A percentile compares a stretch with the other conserved stretches of the same genome.
Evolutionary conservation across 139 green algal species (phyloP).

Genomic region (Tetradesmus lagerheimii): DNA sequence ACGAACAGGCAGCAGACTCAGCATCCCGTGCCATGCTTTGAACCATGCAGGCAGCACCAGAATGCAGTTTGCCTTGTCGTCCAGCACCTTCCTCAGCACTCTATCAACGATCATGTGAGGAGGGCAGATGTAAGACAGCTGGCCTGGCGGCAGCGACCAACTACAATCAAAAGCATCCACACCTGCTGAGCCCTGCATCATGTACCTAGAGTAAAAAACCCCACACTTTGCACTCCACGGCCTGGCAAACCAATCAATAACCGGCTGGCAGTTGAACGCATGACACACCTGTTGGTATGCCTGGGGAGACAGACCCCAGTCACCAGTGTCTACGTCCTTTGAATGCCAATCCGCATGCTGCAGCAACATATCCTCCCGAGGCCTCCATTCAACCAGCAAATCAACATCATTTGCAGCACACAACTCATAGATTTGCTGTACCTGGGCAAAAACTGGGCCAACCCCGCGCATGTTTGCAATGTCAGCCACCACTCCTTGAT

Average conservation of each 20-base stretch:
- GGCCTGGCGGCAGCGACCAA: not conserved
- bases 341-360: not conserved
- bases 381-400: conserved; percentile 4
- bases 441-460: too few species aligned
- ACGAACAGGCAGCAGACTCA: too few species aligned
- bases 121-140: conserved; percentile 17
- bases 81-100: not conserved
- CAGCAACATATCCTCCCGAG: not conserved
- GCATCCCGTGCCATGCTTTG: too few species aligned
- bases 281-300: not conserved
- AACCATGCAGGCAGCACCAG: not conserved
- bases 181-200: not conserved
- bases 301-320: not conserved
- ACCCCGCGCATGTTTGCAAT: too few species aligned
- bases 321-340: not conserved
- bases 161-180: not conserved
- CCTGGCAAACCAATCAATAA: conserved; percentile 9
- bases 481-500: too few species aligned
- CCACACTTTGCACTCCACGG: not conserved
- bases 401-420: not conserved
- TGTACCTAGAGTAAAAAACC: conserved; percentile 7
- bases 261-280: not conserved
- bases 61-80: not conserved
- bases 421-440: too few species aligned
- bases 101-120: not conserved